phyloP scores from a whole-genome alignment of 2,329 filamentous ascomycete species.

The Trichoderma guizhouense region DNA sequence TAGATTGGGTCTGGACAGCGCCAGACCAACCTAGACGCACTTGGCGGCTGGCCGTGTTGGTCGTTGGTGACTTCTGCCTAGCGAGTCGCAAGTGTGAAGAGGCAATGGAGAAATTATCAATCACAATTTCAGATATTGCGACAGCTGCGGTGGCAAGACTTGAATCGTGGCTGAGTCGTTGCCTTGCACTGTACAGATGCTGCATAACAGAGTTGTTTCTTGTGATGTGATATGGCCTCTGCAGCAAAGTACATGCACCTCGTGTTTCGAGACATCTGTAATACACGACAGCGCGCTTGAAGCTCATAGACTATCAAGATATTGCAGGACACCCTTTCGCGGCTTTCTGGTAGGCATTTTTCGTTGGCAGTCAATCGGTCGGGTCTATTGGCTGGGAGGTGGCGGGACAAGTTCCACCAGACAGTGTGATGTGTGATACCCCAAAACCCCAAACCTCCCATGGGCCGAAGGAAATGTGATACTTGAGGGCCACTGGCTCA shows the following conservation, averaged over 20 bases:
- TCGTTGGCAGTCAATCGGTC: background rate
- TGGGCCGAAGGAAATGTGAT: background rate
- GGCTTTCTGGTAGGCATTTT: background rate
- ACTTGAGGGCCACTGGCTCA: background rate
- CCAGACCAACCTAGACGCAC: background rate
- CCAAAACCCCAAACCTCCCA: background rate
- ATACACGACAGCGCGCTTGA: background rate
- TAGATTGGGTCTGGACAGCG: background rate
- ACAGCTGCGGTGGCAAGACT: conserved; percentile 2
- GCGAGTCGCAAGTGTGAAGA: background rate
- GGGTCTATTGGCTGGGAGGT: background rate
- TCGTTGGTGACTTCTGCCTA: background rate
- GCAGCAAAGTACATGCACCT: background rate
- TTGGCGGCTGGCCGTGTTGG: background rate
- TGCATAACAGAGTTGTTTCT: background rate
- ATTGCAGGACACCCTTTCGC: conserved; percentile 8
- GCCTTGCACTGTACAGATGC: background rate
- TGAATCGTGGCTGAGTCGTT: background rate
- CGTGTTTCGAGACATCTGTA: background rate
- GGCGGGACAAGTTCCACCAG: background rate
- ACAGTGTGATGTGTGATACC: background rate
- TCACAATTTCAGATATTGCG: background rate
- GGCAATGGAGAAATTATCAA: background rate
- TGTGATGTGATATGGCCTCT: background rate
- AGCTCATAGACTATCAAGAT: background rate